A percentile compares a stretch with the other conserved stretches of the same genome.
phyloP scores from a whole-genome alignment of 2,329 filamentous ascomycete species.

The Clarireedia monteithiana region DNA sequence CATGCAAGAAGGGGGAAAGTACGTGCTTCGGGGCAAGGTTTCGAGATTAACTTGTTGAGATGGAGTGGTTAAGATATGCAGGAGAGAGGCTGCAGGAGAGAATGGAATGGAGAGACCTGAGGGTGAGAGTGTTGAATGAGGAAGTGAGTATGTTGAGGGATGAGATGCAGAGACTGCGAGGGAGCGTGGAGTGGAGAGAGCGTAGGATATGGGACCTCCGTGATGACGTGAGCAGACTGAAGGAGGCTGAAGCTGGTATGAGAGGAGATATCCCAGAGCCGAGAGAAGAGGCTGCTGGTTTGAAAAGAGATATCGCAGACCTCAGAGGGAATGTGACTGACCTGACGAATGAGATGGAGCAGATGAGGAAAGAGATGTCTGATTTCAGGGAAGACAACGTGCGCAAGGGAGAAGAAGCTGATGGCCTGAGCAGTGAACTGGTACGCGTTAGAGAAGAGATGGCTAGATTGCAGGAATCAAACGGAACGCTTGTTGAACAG shows the following conservation, averaged over 20 bases:
- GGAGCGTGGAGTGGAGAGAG: not conserved
- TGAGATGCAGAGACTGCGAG: not conserved
- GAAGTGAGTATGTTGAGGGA: not conserved
- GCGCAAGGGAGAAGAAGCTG: not conserved
- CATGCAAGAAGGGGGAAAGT: no score
- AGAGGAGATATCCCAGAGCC: not conserved
- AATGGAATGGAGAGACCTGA: not conserved
- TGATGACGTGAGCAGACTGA: not conserved
- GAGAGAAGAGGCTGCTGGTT: not conserved
- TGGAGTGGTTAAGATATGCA: not conserved
- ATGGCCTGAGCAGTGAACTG: not conserved
- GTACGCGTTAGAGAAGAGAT: not conserved
- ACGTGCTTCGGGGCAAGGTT: no score
- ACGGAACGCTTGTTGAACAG: not conserved
- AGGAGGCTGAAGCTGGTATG: not conserved
- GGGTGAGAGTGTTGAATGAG: not conserved
- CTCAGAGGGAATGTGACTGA: not conserved
- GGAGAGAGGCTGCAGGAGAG: not conserved
- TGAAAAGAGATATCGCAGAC: not conserved
- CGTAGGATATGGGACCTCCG: not conserved
- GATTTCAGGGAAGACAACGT: not conserved
- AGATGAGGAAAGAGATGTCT: not conserved
- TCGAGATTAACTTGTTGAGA: not conserved
- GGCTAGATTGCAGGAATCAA: not conserved
- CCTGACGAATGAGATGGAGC: not conserved